Conservation (phyloP, 345 rosid species). For the Boechera stricta region DNA sequence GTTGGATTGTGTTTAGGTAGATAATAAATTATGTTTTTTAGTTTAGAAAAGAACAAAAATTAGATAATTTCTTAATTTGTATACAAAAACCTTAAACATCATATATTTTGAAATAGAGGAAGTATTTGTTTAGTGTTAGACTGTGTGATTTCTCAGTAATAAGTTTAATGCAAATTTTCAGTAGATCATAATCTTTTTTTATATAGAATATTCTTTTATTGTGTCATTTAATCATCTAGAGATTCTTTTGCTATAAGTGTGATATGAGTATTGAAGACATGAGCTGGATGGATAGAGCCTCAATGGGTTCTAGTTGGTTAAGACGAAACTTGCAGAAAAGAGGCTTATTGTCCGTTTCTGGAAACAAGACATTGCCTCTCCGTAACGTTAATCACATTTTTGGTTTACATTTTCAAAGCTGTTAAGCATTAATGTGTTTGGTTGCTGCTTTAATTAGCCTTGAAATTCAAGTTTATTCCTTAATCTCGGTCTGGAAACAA, state of each 20-base stretch:
- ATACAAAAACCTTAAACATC: too few species aligned
- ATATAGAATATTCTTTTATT: background rate
- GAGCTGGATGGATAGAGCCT: conserved; percentile 28
- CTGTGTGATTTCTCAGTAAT: background rate
- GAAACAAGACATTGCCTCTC: conserved; percentile 37
- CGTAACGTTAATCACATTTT: conserved; percentile 28
- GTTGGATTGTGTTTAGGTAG: too few species aligned
- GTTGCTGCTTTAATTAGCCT: conserved; percentile 27
- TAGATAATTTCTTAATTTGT: too few species aligned
- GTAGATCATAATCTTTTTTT: background rate
- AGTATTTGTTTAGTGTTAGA: background rate
- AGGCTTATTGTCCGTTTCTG: conserved; percentile 26
- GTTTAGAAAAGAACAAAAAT: too few species aligned
- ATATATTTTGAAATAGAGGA: too few species aligned
- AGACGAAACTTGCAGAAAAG: conserved; percentile 35
- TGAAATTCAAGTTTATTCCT: conserved; percentile 29
- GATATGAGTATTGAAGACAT: conserved; percentile 21
- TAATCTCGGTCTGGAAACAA: conserved; percentile 22
- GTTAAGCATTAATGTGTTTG: conserved; percentile 36
- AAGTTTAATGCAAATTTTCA: background rate
- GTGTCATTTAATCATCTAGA: background rate
- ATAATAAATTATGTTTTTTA: too few species aligned
- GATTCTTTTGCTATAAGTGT: conserved; percentile 21
- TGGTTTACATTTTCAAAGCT: conserved; percentile 19
- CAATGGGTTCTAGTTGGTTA: conserved; percentile 20